Evolutionary conservation across 192 early-diverging fungal species (phyloP).

Genomic region (Obelidium mucronatum): DNA sequence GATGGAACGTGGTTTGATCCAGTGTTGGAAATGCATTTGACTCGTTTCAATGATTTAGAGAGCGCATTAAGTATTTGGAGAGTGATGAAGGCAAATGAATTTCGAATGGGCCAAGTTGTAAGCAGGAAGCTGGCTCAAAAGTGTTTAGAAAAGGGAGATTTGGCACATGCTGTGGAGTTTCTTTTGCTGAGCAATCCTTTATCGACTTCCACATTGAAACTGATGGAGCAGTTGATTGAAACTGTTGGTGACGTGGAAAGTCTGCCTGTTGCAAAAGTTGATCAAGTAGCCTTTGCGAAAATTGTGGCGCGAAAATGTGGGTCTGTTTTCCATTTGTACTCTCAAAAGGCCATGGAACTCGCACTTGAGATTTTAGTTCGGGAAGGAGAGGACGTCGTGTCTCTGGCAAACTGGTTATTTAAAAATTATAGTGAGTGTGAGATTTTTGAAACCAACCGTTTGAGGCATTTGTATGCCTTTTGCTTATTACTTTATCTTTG

Average conservation of each 20-base stretch:
- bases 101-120: background rate
- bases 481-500: background rate
- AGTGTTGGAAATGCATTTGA: background rate
- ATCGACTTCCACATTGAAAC: no score
- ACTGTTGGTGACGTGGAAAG: no score
- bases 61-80: slow-evolving; percentile 3
- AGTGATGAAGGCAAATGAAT: background rate
- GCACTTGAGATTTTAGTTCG: no score
- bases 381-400: no score
- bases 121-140: background rate
- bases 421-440: slow-evolving; percentile 1
- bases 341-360: background rate
- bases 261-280: no score
- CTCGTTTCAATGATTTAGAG: background rate
- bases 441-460: no score
- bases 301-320: no score
- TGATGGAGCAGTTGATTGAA: no score
- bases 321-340: no score
- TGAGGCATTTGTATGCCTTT: background rate
- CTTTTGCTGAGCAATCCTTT: no score
- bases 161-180: no score
- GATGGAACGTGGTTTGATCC: slow-evolving; percentile 24
- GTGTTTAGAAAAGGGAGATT: background rate
- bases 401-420: background rate
- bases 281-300: no score